Base-by-base conservation (phyloP, 2,329 filamentous ascomycete genomes). In the Fusarium sp. region DNA sequence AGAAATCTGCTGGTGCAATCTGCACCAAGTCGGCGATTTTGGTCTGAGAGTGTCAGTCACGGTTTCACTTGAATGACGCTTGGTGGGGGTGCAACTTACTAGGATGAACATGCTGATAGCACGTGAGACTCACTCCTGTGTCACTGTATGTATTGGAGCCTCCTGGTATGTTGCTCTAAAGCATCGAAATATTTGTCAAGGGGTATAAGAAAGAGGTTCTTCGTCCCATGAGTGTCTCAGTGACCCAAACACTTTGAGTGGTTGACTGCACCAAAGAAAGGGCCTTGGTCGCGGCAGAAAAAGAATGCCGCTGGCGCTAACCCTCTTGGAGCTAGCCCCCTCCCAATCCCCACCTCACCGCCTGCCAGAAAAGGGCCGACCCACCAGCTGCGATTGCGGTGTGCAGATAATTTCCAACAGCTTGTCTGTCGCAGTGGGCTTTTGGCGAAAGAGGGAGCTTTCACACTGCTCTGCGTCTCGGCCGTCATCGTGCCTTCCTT, bases 11-110 rank as follows among this genome's bases (percentile, higher is more conserved):
- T 2, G 96, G 96, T 35, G 90, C 89, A 84, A 99, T 97, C 84
- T 97, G 94, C 75, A 99, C 94, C 77, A 99, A 88, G 86, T 99
- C 96, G 77, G 95, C 92, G 77, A 99, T 92, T 75, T 96, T 98
- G 49, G 95, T 96, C 96, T 98, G 60, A 58, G 49, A 71, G 53
- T 74, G 66, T 70, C 62, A 71, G 58, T 62, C 63, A 61, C 66
- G 62, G 64, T 62, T 40, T 44, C 20, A 33, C n/a, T 53, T 22
- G 55, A 42, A 14, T 53, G 57, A 38, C 71, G 12, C 57, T 64
- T 64, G 71, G 57, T 64, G 65, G 68, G 46, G 49, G 42, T 51
- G 57, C 20, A 20, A 72, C 77, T 59, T 75, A 88, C 87, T 42
- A 88, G 80, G 68, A 89, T 88, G 72, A 89, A 89, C 87, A 89